These are phyloP conservation scores for Mycena galericulata DNA, from an alignment of 768 basidiomycete species.

Conservation along the genomic window DNA sequence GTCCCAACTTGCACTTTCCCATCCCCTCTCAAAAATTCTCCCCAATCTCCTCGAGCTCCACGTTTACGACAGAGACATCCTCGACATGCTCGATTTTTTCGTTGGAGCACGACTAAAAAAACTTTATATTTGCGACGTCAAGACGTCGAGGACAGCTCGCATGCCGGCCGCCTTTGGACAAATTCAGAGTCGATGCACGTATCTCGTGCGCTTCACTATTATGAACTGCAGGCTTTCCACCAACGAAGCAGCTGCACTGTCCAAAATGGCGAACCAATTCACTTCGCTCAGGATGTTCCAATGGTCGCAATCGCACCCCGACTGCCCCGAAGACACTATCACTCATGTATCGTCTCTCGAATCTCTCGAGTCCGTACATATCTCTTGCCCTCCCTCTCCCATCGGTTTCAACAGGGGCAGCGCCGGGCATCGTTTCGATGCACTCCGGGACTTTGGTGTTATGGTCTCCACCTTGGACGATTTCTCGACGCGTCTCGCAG, in stretches of 20 bases:
- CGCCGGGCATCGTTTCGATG: neutral
- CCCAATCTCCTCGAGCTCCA: neutral
- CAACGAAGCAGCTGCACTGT: neutral
- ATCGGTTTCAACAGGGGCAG: neutral
- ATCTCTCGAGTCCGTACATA: neutral
- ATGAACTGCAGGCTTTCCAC: neutral
- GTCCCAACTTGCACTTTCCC: neutral
- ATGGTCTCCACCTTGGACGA: neutral
- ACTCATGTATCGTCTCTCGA: neutral
- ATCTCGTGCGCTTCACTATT: neutral
- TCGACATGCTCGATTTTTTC: neutral
- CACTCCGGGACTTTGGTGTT: neutral
- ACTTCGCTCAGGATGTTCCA: neutral
- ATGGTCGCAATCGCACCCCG: neutral
- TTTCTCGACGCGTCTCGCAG: neutral
- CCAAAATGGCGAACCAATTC: neutral
- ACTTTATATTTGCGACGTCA: neutral
- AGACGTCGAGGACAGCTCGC: neutral
- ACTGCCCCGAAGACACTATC: neutral
- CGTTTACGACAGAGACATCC: neutral
- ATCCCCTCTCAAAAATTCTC: neutral
- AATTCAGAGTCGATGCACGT: neutral
- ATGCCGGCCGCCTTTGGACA: neutral
- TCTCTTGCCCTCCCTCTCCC: neutral
- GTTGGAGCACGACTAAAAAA: neutral